Evolutionary conservation across 148 eudicot species (phyloP), one percentile per base, ranked within the genome.

Genomic region (Bassia scoparia): DNA sequence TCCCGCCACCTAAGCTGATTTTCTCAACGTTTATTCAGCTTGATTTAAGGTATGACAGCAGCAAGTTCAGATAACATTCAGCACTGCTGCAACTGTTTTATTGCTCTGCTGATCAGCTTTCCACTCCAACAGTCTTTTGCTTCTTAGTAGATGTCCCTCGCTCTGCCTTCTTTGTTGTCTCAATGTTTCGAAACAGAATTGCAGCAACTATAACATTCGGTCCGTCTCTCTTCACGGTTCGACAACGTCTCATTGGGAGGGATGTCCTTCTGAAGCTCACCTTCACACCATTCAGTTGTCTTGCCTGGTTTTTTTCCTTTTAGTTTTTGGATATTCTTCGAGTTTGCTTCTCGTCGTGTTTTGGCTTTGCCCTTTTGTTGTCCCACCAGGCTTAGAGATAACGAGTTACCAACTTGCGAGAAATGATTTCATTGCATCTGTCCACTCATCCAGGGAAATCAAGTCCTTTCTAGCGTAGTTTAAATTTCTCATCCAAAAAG

Each of bases 381-480:
- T 67, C 71, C 49, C 76, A 56, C 73, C 73, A 73, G 84, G 67
- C 74, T 78, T 73, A 43, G 33, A 12, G 56, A 82, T 35, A 74
- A 37, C n/a, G 21, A n/a, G n/a, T 27, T 38, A 53, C 74, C 77
- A 29, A 43, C 48, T 37, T 70, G 68, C 53, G 41, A 62, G 38
- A 83, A n/a, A 61, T 58, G 77, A 69, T 12, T 63, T 71, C 85
- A 85, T 53, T 72, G 88, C 90, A 30, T n/a, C 81, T 80, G 44
- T 55, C 81, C n/a, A n/a, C n/a, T n/a, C 86, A 88, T 84, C 76
- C 74, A 58, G n/a, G 34, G 77, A 62, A 31, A 90, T 75, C 89
- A 90, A 78, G 43, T 74, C 82, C 34, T 81, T 83, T 73, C 89
- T 79, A 15, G 85, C 83, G n/a, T n/a, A 34, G 67, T 81, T 69